phyloP scores from a whole-genome alignment of 441 rosid genomes.

The Lepidium campestre region DNA sequence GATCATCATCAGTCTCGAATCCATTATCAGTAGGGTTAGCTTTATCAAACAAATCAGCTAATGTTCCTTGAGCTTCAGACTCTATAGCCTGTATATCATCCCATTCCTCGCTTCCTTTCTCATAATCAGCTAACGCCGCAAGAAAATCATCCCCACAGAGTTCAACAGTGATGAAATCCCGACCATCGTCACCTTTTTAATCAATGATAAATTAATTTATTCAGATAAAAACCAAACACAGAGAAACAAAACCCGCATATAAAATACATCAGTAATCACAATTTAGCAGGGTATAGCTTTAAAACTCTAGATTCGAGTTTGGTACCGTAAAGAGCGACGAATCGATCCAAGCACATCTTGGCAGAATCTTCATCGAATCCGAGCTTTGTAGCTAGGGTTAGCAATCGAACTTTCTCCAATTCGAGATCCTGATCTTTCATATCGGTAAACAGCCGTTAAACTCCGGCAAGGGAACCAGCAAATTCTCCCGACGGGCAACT shows the following conservation, averaged over 20 bases:
- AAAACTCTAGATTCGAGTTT: not conserved
- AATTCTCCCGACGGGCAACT: constrained; percentile 2
- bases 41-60: constrained; percentile 49
- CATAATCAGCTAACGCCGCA: constrained; percentile 70
- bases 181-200: constrained; percentile 74
- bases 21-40: constrained; percentile 14
- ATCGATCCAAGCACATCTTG: constrained; percentile 56
- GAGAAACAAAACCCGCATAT: not conserved
- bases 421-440: constrained; percentile 48
- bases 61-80: constrained; percentile 76
- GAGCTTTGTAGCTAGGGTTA: constrained; percentile 64
- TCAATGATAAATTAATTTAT: not conserved
- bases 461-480: not conserved
- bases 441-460: not conserved
- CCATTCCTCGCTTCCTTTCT: constrained; percentile 82
- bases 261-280: not conserved
- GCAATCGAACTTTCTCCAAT: constrained; percentile 65
- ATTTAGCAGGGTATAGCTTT: not conserved
- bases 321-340: constrained; percentile 84
- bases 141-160: constrained; percentile 84
- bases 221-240: not conserved
- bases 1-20: constrained; percentile 4
- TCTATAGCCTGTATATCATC: constrained; percentile 73
- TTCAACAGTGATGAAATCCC: constrained; percentile 79
- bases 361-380: constrained; percentile 79